Base-by-base conservation (phyloP, 2,329 filamentous ascomycete species). In the Huntiella bhutanensis region DNA sequence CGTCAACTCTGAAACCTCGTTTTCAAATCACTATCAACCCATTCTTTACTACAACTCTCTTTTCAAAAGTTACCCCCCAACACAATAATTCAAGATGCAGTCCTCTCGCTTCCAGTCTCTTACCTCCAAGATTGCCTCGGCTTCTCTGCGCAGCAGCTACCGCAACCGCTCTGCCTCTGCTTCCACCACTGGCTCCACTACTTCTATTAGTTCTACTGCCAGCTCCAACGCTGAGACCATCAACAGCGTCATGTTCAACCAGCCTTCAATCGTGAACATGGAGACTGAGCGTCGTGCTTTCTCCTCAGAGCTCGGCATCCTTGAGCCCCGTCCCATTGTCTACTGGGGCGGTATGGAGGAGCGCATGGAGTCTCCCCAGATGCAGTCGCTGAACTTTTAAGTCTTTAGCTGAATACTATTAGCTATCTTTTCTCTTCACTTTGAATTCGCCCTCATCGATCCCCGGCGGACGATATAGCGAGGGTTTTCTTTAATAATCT, bases 281-380 rank as follows among this genome's bases (percentile, higher is more conserved):
- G 70, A 76, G 54, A 71, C 72, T 54, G 73, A 77, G 59, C 67
- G 66, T 52, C 62, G 60, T 54, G 65, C 59, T 53, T 75, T 72
- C 46, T 64, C 65, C 7, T 62, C 62, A 44, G 71, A 72, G 54
- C 62, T 77, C 6, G 64, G 63, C 53, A 62, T 79, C 13, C 65
- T 79, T 19, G 75, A 79, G 59, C 75, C 75, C 2, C 62, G 75
- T 38, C 75, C 75, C 8, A 65, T 76, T 33, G 71, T 76, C 45
- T 77, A 75, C 60, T 78, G 73, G 68, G 71, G 70, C 52, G 71
- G 75, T 35, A 58, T 78, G 41, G 74, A 77, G 59, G 74, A 77
- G 61, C 65, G 72, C 45, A 73, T 77, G 56, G 45, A 50, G 16
- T 17, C 39, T 15, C 41, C 45, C 19, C 44, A 37, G 13, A 43